Base-by-base conservation (phyloP, 2,329 filamentous ascomycete species). In the Ophiostoma novo-ulmi region DNA sequence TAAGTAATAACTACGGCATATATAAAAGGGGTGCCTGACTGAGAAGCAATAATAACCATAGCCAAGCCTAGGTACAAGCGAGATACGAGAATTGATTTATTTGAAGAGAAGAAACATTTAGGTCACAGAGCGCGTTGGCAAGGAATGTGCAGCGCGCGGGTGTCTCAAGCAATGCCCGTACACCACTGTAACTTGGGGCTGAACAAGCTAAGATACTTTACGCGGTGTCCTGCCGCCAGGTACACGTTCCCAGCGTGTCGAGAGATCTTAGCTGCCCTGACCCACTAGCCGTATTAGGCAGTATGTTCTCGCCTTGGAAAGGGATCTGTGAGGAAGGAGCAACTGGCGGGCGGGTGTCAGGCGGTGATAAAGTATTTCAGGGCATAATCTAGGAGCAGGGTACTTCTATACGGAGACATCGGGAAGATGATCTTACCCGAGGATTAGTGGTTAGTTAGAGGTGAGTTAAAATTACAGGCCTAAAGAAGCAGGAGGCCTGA, bases 271-370 rank as follows among this genome's bases (percentile, higher is more conserved):
- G 52, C 52, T 26, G 52, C 22, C 52, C 22, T 58, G 52, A 58
- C 17, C n/a, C 22, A 26, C 52, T 58, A 58, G 52, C 52, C 52
- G 52, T 58, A 58, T 31, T 58, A 58, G 52, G 52, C 52, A 58
- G n/a, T 58, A 10, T 14, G 31, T 10, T 26, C n/a, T 58, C 44
- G 26, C 48, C 48, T 22, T 26, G n/a, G 48, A 55, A 26, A 58
- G 52, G 52, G 52, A 58, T n/a, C 17, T 48, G 44, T 20, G 44
- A 48, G 17, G 44, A n/a, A 48, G 17, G 44, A 48, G 44, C 44
- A 17, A 44, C 39, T 44, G 39, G 39, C 17, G 0, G 10, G 44
- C 8, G 41, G 14, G 13, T 20, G 44, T 48, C 44, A 48, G 17
- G 0, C 31, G 31, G 31, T 31, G 31, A 31, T 31, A 4, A 31